These are phyloP conservation scores for Thalia dealbata DNA, from an alignment of 176 grass and related monocot genomes.

Conservation along the genomic window DNA sequence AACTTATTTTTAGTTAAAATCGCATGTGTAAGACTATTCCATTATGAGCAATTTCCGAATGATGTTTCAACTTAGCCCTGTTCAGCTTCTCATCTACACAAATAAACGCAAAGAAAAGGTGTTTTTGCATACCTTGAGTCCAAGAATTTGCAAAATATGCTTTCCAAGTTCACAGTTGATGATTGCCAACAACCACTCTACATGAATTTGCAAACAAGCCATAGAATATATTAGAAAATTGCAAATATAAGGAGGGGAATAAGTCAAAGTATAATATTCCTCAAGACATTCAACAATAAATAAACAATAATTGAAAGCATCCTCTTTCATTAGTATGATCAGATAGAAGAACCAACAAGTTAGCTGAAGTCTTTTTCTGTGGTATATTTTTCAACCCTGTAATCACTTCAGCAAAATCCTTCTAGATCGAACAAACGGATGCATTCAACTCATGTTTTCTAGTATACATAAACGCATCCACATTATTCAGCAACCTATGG, in stretches of 20 bases:
- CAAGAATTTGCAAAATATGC: slow-evolving; percentile 33
- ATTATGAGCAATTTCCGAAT: neutral
- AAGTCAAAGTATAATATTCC: neutral
- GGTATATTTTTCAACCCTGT: neutral
- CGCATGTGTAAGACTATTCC: too few species aligned
- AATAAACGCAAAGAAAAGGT: neutral
- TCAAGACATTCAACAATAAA: neutral
- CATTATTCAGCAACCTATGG: neutral
- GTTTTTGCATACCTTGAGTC: slow-evolving; percentile 39
- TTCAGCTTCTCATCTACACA: neutral
- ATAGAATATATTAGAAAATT: neutral
- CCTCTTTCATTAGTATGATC: too few species aligned
- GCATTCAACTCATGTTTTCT: neutral
- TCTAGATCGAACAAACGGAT: neutral
- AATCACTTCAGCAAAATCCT: neutral
- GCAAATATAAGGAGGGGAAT: neutral
- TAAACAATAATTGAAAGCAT: too few species aligned
- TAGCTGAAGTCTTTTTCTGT: neutral
- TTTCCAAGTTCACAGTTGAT: slow-evolving; percentile 43
- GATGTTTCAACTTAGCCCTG: neutral
- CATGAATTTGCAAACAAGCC: neutral
- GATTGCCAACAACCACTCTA: slow-evolving; percentile 44
- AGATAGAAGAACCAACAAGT: too few species aligned
- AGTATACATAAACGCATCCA: neutral
- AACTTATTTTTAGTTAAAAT: neutral